Conservation (phyloP, 768 basidiomycete species). For the Rhizopogon vulgaris region DNA sequence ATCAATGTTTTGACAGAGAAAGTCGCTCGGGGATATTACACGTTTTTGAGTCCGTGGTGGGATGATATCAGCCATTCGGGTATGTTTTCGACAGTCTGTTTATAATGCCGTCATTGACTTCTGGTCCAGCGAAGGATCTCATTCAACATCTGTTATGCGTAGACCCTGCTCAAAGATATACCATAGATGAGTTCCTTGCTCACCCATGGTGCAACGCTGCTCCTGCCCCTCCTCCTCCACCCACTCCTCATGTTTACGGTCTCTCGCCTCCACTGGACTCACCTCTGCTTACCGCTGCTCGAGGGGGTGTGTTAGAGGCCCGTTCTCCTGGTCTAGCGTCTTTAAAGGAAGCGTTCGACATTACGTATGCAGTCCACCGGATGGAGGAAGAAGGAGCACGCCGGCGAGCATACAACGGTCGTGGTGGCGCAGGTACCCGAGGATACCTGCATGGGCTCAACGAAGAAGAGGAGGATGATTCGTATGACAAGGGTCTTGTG, state of each 20-base stretch:
- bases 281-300: conserved; percentile 77
- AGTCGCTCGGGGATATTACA: conserved; percentile 95
- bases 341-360: conserved; percentile 97
- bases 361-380: conserved; percentile 97
- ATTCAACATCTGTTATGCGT: conserved; percentile 94
- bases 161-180: conserved; percentile 91
- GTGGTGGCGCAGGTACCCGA: conserved; percentile 68
- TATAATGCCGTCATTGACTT: conserved; percentile 8
- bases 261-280: conserved; percentile 65
- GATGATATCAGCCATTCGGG: conserved; percentile 85
- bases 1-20: conserved; percentile 98
- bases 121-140: conserved; percentile 79
- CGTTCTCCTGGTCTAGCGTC: conserved; percentile 90
- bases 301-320: conserved; percentile 68
- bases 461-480: conserved; percentile 82
- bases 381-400: conserved; percentile 99
- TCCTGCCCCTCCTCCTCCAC: conserved; percentile 49
- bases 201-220: conserved; percentile 91
- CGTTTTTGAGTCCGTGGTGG: conserved; percentile 99
- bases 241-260: conserved; percentile 52
- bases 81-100: conserved; percentile 23
- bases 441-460: conserved; percentile 84
- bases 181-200: conserved; percentile 94
- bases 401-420: conserved; percentile 73
- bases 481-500: conserved; percentile 41